phyloP scores from a whole-genome alignment of 108 stramenopile genomes.

The Fragilaria crotonensis region DNA sequence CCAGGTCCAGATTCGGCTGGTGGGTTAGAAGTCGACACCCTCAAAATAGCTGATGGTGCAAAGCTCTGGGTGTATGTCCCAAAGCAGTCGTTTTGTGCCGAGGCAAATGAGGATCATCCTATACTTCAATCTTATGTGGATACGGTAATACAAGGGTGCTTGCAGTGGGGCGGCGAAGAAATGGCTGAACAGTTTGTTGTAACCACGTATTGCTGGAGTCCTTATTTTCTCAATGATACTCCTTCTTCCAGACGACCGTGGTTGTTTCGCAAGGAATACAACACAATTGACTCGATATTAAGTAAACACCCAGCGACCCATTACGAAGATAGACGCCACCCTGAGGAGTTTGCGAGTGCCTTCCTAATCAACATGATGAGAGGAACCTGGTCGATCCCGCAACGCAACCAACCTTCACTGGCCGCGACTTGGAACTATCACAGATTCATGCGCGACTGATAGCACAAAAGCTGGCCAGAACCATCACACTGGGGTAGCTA shows the following conservation, averaged over 20 bases:
- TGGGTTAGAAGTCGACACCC: neutral
- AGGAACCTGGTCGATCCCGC: slow-evolving; percentile 51
- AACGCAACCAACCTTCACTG: slow-evolving; percentile 51
- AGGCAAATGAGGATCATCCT: slow-evolving; percentile 58
- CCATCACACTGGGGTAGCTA: slow-evolving; percentile 16
- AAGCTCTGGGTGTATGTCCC: slow-evolving; percentile 59
- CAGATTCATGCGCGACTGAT: slow-evolving; percentile 24
- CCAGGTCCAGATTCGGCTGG: slow-evolving; percentile 1
- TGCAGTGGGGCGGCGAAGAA: slow-evolving; percentile 59
- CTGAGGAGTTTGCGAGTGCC: slow-evolving; percentile 62
- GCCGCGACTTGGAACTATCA: slow-evolving; percentile 35
- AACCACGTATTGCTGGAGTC: slow-evolving; percentile 51
- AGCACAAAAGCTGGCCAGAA: slow-evolving; percentile 21
- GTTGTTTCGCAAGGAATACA: slow-evolving; percentile 60
- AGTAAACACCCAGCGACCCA: slow-evolving; percentile 31
- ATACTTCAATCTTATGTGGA: slow-evolving; percentile 65
- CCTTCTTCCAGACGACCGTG: slow-evolving; percentile 54
- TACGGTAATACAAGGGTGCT: slow-evolving; percentile 61
- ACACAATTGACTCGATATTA: slow-evolving; percentile 47
- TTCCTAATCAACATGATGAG: slow-evolving; percentile 29
- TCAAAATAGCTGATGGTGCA: slow-evolving; percentile 8
- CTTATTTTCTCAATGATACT: slow-evolving; percentile 62
- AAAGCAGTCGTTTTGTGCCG: slow-evolving; percentile 16
- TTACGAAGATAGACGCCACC: slow-evolving; percentile 50
- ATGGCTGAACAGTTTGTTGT: slow-evolving; percentile 53